phyloP scores from a whole-genome alignment of 345 rosid genomes.

The Trapa bicornis region DNA sequence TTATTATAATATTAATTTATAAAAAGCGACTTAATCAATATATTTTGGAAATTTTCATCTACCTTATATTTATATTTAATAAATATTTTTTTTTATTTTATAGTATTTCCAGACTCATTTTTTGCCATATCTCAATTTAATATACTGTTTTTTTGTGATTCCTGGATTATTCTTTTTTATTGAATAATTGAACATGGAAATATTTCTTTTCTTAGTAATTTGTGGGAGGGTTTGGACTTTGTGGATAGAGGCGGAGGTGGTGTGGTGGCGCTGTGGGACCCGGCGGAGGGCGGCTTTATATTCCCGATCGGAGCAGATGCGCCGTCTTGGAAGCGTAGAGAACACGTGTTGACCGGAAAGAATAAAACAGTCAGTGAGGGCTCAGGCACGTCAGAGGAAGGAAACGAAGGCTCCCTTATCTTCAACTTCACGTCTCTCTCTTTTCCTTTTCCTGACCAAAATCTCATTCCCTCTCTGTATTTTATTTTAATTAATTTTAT shows the following conservation, averaged over 20 bases:
- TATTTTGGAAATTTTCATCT: no score
- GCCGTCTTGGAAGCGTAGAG: not conserved
- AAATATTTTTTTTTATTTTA: no score
- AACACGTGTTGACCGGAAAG: constrained; percentile 29
- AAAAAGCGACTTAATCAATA: not conserved
- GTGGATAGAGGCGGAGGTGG: not conserved
- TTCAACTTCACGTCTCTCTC: not conserved
- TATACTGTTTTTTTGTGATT: no score
- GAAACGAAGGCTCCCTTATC: not conserved
- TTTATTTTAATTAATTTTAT: no score
- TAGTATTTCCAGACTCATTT: no score
- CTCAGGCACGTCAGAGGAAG: not conserved
- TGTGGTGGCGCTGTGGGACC: not conserved
- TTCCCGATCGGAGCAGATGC: constrained; percentile 5
- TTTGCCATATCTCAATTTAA: no score
- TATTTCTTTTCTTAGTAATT: constrained; percentile 4
- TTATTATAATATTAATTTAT: no score
- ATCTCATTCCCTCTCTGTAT: no score
- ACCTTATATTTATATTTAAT: no score
- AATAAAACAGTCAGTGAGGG: constrained; percentile 2
- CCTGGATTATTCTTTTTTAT: no score
- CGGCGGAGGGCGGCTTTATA: not conserved
- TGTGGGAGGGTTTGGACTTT: no score
- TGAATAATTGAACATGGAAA: not conserved
- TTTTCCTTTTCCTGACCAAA: not conserved